These are phyloP conservation scores for Phytomonas sp. DNA, from an alignment of 208 protist genomes.

Conservation along the genomic window DNA sequence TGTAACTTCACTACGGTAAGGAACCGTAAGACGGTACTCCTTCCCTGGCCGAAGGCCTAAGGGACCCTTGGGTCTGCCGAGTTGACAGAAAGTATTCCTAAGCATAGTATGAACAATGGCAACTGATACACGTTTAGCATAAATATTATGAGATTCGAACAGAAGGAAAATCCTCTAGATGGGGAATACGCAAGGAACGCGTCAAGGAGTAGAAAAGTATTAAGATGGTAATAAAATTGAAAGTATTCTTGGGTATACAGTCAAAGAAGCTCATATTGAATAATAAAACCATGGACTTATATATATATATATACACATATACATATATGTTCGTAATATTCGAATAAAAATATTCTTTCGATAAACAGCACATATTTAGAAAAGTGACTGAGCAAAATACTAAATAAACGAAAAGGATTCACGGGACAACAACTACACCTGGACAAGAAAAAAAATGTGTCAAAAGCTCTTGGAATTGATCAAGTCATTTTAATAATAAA, in stretches of 20 bases:
- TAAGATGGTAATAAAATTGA: neutral
- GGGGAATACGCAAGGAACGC: neutral
- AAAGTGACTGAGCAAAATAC: neutral
- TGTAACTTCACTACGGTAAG: constrained; percentile 77
- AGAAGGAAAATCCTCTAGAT: constrained; percentile 6
- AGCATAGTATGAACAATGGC: constrained; percentile 34
- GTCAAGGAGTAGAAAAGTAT: neutral
- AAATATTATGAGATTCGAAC: neutral
- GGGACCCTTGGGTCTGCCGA: constrained; percentile 71
- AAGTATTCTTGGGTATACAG: neutral
- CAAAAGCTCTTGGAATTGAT: constrained; percentile 3
- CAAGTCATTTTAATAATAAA: neutral
- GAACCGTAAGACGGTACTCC: constrained; percentile 72
- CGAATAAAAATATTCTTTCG: constrained; percentile 18
- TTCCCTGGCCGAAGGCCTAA: constrained; percentile 64
- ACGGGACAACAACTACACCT: constrained; percentile 8
- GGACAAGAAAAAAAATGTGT: neutral
- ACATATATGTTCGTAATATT: neutral
- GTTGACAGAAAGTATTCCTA: constrained; percentile 23
- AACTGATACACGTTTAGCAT: neutral
- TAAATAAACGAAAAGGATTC: constrained; percentile 6
- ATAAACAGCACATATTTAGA: constrained; percentile 11
- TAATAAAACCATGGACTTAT: neutral
- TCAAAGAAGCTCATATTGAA: neutral
- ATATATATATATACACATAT: neutral